A percentile compares a stretch with the other conserved stretches of the same genome.
Evolutionary conservation across 257 asterid genomes (phyloP).

Genomic region (Marsdenia floribunda): DNA sequence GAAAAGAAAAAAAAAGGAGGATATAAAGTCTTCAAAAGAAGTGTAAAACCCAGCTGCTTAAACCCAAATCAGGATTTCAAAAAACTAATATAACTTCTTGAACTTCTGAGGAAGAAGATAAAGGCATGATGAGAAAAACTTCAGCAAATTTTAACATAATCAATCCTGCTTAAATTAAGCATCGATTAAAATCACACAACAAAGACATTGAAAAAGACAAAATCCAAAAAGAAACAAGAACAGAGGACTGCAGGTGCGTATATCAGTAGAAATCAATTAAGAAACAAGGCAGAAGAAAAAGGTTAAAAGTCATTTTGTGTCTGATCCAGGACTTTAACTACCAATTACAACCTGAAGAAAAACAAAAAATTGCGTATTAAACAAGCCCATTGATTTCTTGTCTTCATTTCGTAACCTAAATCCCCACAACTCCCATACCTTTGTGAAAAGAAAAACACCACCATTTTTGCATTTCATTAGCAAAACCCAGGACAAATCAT

Average conservation of each 20-base stretch:
- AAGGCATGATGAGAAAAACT: background rate
- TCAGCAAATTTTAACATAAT: background rate
- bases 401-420: background rate
- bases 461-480: slow-evolving; percentile 1
- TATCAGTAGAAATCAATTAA: slow-evolving; percentile 1
- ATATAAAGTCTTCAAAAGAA: background rate
- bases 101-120: background rate
- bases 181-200: background rate
- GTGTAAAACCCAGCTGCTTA: slow-evolving; percentile 1
- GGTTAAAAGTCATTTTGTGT: slow-evolving; percentile 2
- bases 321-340: slow-evolving; percentile 15
- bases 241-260: background rate
- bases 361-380: background rate
- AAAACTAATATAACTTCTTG: background rate
- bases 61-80: background rate
- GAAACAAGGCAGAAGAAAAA: background rate
- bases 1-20: background rate
- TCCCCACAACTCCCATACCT: background rate
- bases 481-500: background rate
- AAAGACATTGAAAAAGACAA: slow-evolving; percentile 6
- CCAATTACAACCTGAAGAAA: background rate
- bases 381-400: background rate
- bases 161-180: background rate
- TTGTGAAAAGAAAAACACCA: background rate
- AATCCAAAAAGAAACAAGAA: background rate